Base-by-base conservation (phyloP, 345 rosid species). In the Psidium guajava region DNA sequence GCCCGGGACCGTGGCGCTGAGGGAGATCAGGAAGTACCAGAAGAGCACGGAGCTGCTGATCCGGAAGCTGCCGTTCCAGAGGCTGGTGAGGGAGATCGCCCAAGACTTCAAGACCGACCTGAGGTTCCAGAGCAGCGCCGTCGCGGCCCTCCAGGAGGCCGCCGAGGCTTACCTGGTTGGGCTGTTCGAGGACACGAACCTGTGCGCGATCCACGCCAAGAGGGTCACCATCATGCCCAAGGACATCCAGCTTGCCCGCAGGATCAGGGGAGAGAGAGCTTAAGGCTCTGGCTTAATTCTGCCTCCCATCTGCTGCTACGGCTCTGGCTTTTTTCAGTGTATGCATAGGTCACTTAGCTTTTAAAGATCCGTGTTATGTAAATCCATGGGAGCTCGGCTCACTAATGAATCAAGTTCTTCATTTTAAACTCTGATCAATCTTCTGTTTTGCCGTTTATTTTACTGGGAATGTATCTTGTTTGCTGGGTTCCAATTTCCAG, bases 101-200 rank as follows among this genome's bases (percentile, higher is more conserved):
- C 87, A 86, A 85, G 87, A 86, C 40, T 86, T 86, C 85, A 86
- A 86, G 87, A 86, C 87, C 36, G 87, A 86, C 56, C 52, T 86
- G 49, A 61, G 87, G 81, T 86, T 86, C 85, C 87, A 86, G 87
- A 86, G 87, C 87, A 51, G 84, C 58, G 87, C 87, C 51, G 87
- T 86, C n/a, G 54, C 87, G 32, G 87, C 87, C 52, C 83, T 86
- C 11, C 87, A 86, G 42, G 87, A 86, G 40, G 85, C 85, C 25
- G 87, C 87, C 9, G 87, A 86, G 85, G 87, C 87, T 25, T 86
- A 86, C 36, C 54, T 86, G 81, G 87, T 86, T 3, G 87, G 87
- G 42, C 55, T 86, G 80, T 86, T 86, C 22, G 87, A 86, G 87
- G 87, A 86, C 24, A 86, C 87, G 24, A 86, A 86, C 44, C 84